phyloP scores from a whole-genome alignment of 495 filamentous ascomycete genomes.

The Talaromyces nanjingensis region DNA sequence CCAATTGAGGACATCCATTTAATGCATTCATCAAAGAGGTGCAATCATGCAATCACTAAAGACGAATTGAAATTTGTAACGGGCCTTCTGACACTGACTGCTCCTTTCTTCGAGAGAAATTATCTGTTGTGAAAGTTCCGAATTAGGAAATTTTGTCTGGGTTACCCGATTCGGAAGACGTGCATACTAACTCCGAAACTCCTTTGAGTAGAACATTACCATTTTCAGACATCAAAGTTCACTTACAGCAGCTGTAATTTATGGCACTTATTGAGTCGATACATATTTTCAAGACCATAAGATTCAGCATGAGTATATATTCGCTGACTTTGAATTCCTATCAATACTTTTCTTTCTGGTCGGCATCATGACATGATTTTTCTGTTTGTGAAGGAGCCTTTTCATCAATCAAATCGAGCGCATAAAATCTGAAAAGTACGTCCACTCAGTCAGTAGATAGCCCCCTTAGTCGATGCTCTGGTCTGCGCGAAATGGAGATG shows the following conservation, averaged over 20 bases:
- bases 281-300: neutral
- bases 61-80: neutral
- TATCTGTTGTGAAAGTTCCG: neutral
- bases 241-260: neutral
- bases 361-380: neutral
- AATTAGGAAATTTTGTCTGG: neutral
- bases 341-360: neutral
- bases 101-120: neutral
- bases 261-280: neutral
- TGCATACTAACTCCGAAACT: neutral
- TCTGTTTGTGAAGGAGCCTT: neutral
- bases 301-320: neutral
- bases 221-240: neutral
- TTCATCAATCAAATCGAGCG: neutral
- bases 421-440: neutral
- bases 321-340: neutral
- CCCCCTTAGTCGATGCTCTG: neutral
- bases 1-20: neutral
- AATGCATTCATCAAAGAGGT: neutral
- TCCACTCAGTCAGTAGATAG: neutral
- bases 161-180: neutral
- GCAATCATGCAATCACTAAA: neutral
- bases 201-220: neutral
- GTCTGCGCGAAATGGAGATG: neutral
- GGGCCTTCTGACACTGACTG: neutral